Conservation (phyloP, 257 asterid genomes). For the Solanum appendiculatum region DNA sequence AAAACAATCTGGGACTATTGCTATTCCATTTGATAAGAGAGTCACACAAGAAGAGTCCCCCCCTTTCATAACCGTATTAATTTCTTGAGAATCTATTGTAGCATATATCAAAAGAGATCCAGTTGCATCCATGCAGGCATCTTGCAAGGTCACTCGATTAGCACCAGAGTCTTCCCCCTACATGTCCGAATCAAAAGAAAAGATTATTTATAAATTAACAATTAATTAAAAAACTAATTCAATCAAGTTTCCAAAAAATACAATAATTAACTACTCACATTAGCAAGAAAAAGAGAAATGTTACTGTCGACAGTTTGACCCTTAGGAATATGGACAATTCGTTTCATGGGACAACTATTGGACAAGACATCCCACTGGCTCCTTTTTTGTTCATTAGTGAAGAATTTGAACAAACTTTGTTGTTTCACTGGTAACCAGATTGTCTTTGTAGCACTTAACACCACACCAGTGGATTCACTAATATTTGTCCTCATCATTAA, state of each 20-base stretch:
- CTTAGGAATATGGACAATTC: conserved; percentile 39
- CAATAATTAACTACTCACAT: background rate
- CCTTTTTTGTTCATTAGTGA: conserved; percentile 42
- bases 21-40: background rate
- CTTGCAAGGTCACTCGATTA: conserved; percentile 22
- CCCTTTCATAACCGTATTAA: background rate
- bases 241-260: background rate
- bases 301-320: conserved; percentile 43
- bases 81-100: background rate
- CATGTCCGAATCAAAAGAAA: background rate
- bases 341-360: conserved; percentile 38
- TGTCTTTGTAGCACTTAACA: conserved; percentile 60
- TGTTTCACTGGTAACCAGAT: conserved; percentile 52
- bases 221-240: background rate
- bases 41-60: background rate
- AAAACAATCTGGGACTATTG: background rate
- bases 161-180: conserved; percentile 26
- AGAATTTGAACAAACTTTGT: background rate
- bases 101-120: no score
- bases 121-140: background rate
- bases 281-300: conserved; percentile 28
- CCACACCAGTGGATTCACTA: conserved; percentile 59
- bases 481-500: conserved; percentile 15
- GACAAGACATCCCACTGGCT: conserved; percentile 61
- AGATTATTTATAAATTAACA: conserved; percentile 21